Evolutionary conservation across 257 asterid species (phyloP).

Genomic region (Solanum pennellii): DNA sequence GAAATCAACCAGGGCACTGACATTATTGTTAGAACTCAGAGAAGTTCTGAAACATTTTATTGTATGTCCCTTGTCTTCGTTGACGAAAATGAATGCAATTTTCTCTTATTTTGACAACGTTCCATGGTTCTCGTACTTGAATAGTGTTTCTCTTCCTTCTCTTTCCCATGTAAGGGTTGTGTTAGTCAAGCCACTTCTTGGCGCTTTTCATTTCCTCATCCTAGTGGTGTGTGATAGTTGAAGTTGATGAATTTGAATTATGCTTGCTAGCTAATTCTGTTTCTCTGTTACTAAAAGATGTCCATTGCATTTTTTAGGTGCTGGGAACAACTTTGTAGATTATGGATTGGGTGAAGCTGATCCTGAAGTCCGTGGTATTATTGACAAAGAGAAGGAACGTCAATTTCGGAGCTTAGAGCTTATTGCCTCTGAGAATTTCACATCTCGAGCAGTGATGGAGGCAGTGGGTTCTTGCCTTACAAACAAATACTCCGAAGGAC

Average conservation of each 20-base stretch:
- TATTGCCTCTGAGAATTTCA: constrained; percentile 94
- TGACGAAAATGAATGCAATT: not conserved
- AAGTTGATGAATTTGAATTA: not conserved
- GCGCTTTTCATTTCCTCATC: not conserved
- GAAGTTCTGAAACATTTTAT: not conserved
- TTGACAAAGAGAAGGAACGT: constrained; percentile 72
- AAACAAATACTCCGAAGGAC: constrained; percentile 90
- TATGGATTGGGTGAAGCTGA: constrained; percentile 54
- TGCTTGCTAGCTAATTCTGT: not conserved
- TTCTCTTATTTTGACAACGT: not conserved
- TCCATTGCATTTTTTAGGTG: constrained; percentile 23
- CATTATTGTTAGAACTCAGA: not conserved
- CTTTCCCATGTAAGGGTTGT: not conserved
- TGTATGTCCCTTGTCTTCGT: not conserved
- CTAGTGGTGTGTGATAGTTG: not conserved
- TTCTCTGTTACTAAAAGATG: not conserved
- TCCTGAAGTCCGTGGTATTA: constrained; percentile 64
- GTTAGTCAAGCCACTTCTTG: not conserved
- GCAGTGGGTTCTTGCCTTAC: constrained; percentile 99
- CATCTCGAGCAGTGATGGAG: constrained; percentile 98
- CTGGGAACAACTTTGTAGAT: constrained; percentile 49
- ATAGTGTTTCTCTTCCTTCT: not conserved
- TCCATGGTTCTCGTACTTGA: not conserved
- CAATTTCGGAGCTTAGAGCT: constrained; percentile 85
- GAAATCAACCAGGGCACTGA: not conserved